A percentile compares a stretch with the other conserved stretches of the same genome.
Conservation (phyloP, 192 early-diverging fungal species). For the Coemansia sp. region DNA sequence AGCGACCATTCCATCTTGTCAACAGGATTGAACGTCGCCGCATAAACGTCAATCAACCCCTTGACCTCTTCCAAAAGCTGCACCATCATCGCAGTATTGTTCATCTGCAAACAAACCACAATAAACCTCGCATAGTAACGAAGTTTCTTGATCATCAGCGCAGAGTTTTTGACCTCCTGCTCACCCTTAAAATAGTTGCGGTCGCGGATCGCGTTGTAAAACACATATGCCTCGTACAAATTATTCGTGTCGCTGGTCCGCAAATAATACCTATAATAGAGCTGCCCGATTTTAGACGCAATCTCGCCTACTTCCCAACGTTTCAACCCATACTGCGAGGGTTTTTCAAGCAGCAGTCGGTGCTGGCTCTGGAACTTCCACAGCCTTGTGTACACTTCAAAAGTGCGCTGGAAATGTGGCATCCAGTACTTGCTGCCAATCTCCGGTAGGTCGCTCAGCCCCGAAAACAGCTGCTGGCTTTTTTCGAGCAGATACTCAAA, state of each 20-base stretch:
- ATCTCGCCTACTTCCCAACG: constrained; percentile 98
- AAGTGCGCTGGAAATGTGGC: constrained; percentile 95
- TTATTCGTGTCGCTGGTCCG: constrained; percentile 97
- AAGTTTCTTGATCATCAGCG: constrained; percentile 95
- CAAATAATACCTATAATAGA: constrained; percentile 80
- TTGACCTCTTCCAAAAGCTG: constrained; percentile 85
- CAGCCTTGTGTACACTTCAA: constrained; percentile 95
- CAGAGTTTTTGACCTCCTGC: constrained; percentile 86
- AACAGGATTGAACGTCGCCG: constrained; percentile 78
- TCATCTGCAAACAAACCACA: constrained; percentile 71
- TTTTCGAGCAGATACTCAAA: constrained; percentile 96
- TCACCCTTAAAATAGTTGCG: constrained; percentile 95
- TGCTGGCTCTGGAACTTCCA: constrained; percentile 97
- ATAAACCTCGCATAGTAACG: constrained; percentile 98
- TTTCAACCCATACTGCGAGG: constrained; percentile 90
- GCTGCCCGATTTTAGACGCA: constrained; percentile 96
- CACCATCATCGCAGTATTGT: constrained; percentile 77
- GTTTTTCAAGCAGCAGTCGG: constrained; percentile 82
- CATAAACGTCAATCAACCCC: constrained; percentile 84
- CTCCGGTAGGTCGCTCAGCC: constrained; percentile 63
- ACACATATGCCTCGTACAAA: constrained; percentile 88
- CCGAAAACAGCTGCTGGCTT: constrained; percentile 94
- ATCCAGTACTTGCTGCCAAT: constrained; percentile 66
- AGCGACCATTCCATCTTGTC: constrained; percentile 91
- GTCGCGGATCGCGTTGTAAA: constrained; percentile 95